phyloP scores from a whole-genome alignment of 257 asterid species.

The Ilex asprella region DNA sequence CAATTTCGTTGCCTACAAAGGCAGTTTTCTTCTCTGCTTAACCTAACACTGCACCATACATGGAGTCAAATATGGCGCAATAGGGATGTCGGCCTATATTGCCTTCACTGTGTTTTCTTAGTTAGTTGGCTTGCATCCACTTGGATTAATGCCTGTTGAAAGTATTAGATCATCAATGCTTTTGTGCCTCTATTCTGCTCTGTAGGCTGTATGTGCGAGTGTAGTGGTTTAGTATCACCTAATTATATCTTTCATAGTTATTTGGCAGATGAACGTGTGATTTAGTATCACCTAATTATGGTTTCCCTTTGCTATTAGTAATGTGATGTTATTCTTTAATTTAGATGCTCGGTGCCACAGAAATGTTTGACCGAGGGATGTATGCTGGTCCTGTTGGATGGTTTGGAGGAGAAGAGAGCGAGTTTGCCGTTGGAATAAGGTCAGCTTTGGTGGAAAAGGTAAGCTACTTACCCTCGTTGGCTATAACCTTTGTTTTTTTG shows the following conservation, averaged over 20 bases:
- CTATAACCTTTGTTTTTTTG: too few relatives aligned
- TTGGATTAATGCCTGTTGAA: not conserved
- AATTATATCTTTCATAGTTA: too few relatives aligned
- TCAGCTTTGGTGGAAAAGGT: conserved; percentile 93
- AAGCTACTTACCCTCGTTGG: conserved; percentile 8
- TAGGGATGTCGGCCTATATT: too few relatives aligned
- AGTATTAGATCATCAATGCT: not conserved
- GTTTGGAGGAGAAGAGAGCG: conserved; percentile 96
- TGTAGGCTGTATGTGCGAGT: conserved; percentile 62
- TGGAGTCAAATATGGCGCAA: too few relatives aligned
- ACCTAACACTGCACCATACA: too few relatives aligned
- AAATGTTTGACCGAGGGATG: conserved; percentile 95
- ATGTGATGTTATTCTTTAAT: not conserved
- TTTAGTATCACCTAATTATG: too few relatives aligned
- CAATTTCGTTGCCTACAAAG: too few relatives aligned
- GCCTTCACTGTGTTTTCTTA: too few relatives aligned
- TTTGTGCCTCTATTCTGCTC: conserved; percentile 11
- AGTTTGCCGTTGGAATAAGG: conserved; percentile 96
- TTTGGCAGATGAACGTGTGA: too few relatives aligned
- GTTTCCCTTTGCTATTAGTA: not conserved
- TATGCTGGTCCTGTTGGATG: conserved; percentile 99
- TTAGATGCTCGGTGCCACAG: conserved; percentile 18
- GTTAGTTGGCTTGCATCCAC: not conserved
- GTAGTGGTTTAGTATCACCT: conserved; percentile 63
- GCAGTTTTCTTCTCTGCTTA: too few relatives aligned